Conservation (phyloP, 805 yeast genomes). For the Candida endomychidarum region DNA sequence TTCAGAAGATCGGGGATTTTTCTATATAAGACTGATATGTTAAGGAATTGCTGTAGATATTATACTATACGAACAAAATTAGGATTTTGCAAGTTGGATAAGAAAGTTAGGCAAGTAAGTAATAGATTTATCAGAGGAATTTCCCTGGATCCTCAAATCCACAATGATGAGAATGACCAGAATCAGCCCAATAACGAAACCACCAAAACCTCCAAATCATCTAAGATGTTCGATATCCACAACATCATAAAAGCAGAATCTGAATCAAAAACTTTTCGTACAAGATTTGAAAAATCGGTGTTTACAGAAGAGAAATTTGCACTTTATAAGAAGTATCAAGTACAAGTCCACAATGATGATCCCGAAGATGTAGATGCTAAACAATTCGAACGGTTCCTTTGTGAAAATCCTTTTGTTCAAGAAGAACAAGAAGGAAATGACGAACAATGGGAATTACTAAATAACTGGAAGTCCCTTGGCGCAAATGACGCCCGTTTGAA, state of each 20-base stretch:
- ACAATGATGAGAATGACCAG: slow-evolving; percentile 16
- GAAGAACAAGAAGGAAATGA: slow-evolving; percentile 23
- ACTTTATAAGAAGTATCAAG: slow-evolving; percentile 68
- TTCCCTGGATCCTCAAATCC: too few relatives aligned
- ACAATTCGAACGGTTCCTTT: slow-evolving; percentile 65
- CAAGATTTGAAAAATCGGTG: slow-evolving; percentile 53
- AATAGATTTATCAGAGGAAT: slow-evolving; percentile 56
- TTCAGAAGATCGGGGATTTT: slow-evolving; percentile 77
- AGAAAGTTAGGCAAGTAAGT: slow-evolving; percentile 65
- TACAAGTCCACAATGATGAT: slow-evolving; percentile 63
- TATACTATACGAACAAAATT: slow-evolving; percentile 71
- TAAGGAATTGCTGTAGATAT: slow-evolving; percentile 75
- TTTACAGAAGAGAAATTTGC: slow-evolving; percentile 59
- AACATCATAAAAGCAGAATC: slow-evolving; percentile 44
- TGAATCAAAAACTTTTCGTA: slow-evolving; percentile 30
- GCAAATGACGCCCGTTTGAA: not conserved
- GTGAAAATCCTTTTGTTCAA: slow-evolving; percentile 60
- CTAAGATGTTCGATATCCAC: slow-evolving; percentile 20
- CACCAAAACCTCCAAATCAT: not conserved
- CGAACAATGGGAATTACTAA: slow-evolving; percentile 40
- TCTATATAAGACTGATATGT: slow-evolving; percentile 61
- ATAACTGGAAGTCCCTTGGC: slow-evolving; percentile 33
- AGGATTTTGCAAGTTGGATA: slow-evolving; percentile 46
- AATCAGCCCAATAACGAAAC: too few relatives aligned
- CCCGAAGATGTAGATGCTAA: slow-evolving; percentile 42